Conservation (phyloP, 176 grass and related monocot genomes). For the Paspalum notatum region DNA sequence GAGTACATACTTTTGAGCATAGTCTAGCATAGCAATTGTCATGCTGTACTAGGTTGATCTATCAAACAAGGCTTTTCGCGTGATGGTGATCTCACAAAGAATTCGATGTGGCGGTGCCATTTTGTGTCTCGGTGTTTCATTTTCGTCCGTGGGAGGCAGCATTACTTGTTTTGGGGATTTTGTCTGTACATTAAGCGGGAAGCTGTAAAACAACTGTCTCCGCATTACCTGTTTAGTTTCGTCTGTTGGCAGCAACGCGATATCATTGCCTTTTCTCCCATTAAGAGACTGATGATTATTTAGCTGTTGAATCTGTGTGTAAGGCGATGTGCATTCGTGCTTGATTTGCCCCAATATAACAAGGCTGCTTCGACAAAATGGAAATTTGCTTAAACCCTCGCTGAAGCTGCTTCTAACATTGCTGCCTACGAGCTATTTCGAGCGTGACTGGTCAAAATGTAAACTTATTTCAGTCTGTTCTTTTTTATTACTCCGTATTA, state of each 20-base stretch:
- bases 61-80: neutral
- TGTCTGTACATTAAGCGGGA: neutral
- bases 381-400: neutral
- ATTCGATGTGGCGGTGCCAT: neutral
- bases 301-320: neutral
- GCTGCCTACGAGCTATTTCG: neutral
- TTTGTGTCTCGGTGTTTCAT: neutral
- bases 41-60: conserved; percentile 29
- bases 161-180: neutral
- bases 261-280: neutral
- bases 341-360: neutral
- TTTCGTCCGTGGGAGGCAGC: neutral
- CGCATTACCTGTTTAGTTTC: neutral
- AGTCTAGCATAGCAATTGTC: neutral
- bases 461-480: too few species aligned
- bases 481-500: too few species aligned
- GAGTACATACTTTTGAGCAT: neutral
- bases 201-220: neutral
- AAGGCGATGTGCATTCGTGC: too few species aligned
- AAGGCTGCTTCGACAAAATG: neutral
- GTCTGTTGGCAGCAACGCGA: neutral
- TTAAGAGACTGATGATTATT: neutral
- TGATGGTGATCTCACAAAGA: neutral
- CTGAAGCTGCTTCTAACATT: neutral
- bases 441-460: too few species aligned